A percentile compares a stretch with the other conserved stretches of the same genome.
phyloP scores from a whole-genome alignment of 2,329 filamentous ascomycete genomes.

The Ophiostoma perfectum region DNA sequence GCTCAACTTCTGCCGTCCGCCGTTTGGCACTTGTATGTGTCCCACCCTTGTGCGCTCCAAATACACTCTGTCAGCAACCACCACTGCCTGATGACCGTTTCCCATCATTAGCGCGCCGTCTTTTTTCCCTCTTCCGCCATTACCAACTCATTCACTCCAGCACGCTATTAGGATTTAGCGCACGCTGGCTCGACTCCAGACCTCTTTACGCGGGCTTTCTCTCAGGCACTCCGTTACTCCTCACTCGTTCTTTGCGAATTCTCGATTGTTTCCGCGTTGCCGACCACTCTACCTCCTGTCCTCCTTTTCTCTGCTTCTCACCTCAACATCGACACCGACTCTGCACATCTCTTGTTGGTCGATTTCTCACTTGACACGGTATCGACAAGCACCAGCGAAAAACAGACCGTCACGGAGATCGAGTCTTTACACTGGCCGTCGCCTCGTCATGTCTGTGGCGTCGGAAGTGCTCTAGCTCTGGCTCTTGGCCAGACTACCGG shows the following conservation, averaged over 20 bases:
- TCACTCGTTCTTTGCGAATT: not conserved
- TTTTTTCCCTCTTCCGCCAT: constrained; percentile 6
- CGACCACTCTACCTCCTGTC: not conserved
- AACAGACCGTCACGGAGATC: constrained; percentile 5
- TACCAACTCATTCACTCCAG: not conserved
- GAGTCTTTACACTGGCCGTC: constrained; percentile 6
- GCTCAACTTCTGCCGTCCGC: not conserved
- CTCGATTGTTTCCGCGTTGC: constrained; percentile 10
- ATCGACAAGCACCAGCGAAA: not conserved
- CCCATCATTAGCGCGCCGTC: not conserved
- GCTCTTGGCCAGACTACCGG: constrained; percentile 34
- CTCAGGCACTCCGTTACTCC: not conserved
- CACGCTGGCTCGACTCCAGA: not conserved
- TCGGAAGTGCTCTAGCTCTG: constrained; percentile 38
- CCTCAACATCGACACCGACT: not conserved
- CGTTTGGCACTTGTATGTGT: not conserved
- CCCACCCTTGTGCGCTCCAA: not conserved
- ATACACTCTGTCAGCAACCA: constrained; percentile 7
- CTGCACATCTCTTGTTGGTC: not conserved
- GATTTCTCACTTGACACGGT: not conserved
- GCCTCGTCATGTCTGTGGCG: constrained; percentile 37
- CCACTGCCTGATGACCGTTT: not conserved
- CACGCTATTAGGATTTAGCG: not conserved
- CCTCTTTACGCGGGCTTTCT: no score
- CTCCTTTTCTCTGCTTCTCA: not conserved